Evolutionary conservation across 257 asterid species (phyloP).

Genomic region (Osmanthus fragrans): DNA sequence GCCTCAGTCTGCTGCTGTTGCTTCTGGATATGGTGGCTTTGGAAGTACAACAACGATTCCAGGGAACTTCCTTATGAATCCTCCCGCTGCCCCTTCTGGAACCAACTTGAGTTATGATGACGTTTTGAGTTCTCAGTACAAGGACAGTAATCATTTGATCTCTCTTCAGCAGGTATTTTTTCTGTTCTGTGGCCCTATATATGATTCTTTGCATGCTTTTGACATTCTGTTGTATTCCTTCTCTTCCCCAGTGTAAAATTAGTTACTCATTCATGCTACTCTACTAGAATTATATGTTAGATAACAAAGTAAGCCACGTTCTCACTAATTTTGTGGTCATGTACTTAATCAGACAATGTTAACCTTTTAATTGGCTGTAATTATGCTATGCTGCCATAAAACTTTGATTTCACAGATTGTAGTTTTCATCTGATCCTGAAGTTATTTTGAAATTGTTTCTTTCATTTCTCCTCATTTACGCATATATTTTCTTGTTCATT

Average conservation of each 20-base stretch:
- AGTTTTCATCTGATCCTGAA: neutral
- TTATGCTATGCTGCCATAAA: neutral
- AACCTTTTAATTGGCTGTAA: neutral
- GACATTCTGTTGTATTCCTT: neutral
- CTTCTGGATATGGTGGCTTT: conserved; percentile 56
- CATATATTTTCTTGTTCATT: conserved; percentile 4
- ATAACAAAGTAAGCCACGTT: neutral
- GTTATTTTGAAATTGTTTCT: neutral
- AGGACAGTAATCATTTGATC: conserved; percentile 68
- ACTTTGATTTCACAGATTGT: neutral
- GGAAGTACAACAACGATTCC: conserved; percentile 42
- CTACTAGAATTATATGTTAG: neutral
- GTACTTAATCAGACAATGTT: neutral
- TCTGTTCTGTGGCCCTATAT: neutral
- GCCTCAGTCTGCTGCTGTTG: conserved; percentile 56
- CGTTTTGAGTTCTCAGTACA: conserved; percentile 79
- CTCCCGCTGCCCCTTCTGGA: conserved; percentile 70
- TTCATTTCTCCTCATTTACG: neutral
- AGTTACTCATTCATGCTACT: neutral
- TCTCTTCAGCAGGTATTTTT: conserved; percentile 81
- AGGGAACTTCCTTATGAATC: conserved; percentile 61
- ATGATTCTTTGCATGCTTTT: neutral
- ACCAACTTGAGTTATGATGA: conserved; percentile 70
- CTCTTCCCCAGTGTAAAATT: neutral
- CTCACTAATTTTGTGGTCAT: neutral